Evolutionary conservation across 2,329 filamentous ascomycete genomes (phyloP).

Genomic region (Juglanconis sp.): DNA sequence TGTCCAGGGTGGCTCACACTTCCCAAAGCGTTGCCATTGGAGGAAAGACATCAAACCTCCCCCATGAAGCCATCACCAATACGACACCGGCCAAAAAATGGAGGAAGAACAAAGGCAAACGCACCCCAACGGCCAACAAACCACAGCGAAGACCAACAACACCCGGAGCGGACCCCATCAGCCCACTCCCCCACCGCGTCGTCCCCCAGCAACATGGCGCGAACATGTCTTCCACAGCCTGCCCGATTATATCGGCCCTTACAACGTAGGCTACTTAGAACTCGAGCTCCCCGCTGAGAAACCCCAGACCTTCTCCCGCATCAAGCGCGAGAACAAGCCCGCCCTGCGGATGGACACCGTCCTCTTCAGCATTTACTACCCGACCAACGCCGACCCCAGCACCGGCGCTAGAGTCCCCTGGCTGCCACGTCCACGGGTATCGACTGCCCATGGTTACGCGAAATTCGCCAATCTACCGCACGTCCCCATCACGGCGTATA

Average conservation of each 20-base stretch:
- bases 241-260: slow-evolving; percentile 61
- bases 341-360: slow-evolving; percentile 51
- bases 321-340: slow-evolving; percentile 36
- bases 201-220: slow-evolving; percentile 29
- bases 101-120: slow-evolving; percentile 1
- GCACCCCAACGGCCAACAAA: neutral
- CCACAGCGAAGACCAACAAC: neutral
- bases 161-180: neutral
- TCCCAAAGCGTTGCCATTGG: too few species aligned
- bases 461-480: slow-evolving; percentile 54
- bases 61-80: neutral
- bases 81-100: neutral
- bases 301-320: slow-evolving; percentile 37
- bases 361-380: slow-evolving; percentile 65
- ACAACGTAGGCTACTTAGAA: slow-evolving; percentile 66
- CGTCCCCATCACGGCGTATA: slow-evolving; percentile 46
- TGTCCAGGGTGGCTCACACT: neutral
- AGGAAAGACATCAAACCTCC: neutral
- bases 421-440: slow-evolving; percentile 56
- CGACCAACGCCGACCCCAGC: slow-evolving; percentile 36
- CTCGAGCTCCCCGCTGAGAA: slow-evolving; percentile 56
- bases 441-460: slow-evolving; percentile 59
- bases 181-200: slow-evolving; percentile 19
- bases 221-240: slow-evolving; percentile 46
- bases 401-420: slow-evolving; percentile 55